Base-by-base conservation (phyloP, 2,329 filamentous ascomycete species). In the Aureobasidium sp. region DNA sequence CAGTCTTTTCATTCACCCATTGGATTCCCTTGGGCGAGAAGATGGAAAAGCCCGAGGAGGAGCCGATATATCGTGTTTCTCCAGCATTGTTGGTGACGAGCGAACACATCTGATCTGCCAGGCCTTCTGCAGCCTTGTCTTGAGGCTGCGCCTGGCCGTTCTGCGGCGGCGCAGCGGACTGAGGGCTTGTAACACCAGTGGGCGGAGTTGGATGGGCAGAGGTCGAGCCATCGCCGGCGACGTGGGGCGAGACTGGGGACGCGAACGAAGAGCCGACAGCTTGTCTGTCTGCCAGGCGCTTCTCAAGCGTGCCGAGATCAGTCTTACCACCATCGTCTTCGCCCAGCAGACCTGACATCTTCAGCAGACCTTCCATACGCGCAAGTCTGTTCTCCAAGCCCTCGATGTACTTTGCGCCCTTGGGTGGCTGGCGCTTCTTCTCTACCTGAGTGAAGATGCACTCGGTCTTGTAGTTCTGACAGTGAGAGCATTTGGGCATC, bases 51-150 rank as follows among this genome's bases (percentile, higher is more conserved):
- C 94, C 94, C 2, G 94, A 99, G 0, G 93, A 97, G 0, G 92
- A 97, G 30, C 93, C 94, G 67, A 97, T 96, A 72, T 96, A 99
- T 75, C 94, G 83, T 8, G 93, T 97, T 78, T 99, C 94, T 60
- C 94, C 94, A 65, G 85, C 89, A 68, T 93, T 91, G 71, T 96
- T 97, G 1, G 93, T 97, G 34, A 99, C 92, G 36, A 99, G 78
- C 3, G 92, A 97, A 75, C 93, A 97, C 94, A 99, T 97, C 88
- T 97, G 94, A 76, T 99, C 94, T 1, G 93, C 96, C 62, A 99
- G 76, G 1, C 86, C 87, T 72, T 95, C 92, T 1, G 96, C 89
- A 68, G 96, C 89, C 49, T 75, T 73, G 11, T 37, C 57, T 45
- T 41, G n/a, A n/a, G 80, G 54, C 55, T 61, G 72, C 76, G 69